Evolutionary conservation across 345 rosid species (phyloP).

Genomic region (Salix suchowensis): DNA sequence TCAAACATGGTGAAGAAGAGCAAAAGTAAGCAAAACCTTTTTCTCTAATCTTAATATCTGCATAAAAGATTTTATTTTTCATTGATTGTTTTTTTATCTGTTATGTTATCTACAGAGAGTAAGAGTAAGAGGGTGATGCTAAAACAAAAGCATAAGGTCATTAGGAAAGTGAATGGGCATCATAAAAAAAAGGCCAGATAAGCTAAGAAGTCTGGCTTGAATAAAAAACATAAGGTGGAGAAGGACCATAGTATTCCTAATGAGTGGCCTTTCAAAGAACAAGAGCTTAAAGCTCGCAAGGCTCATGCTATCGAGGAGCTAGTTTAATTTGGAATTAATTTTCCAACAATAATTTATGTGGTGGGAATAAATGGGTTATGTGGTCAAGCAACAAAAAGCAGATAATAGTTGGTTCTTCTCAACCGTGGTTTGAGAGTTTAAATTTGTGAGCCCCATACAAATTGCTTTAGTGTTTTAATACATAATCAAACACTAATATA

Average conservation of each 20-base stretch:
- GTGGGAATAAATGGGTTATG: too few species aligned
- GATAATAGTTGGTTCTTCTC: too few species aligned
- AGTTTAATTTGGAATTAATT: too few species aligned
- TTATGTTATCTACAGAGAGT: constrained; percentile 40
- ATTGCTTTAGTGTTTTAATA: too few species aligned
- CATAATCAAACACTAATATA: too few species aligned
- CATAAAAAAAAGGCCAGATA: constrained; percentile 95
- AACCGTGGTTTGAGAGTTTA: too few species aligned
- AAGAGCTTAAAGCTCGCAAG: constrained; percentile 85
- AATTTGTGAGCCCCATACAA: too few species aligned
- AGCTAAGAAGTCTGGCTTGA: constrained; percentile 69
- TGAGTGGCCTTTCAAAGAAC: constrained; percentile 97
- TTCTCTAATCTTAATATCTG: background rate
- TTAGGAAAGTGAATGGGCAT: constrained; percentile 87
- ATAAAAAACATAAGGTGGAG: constrained; percentile 60
- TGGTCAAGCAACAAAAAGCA: too few species aligned
- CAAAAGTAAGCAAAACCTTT: constrained; percentile 49
- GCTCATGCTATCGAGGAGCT: constrained; percentile 80
- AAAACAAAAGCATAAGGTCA: constrained; percentile 75
- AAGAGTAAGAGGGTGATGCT: constrained; percentile 86
- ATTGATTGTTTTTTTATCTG: background rate
- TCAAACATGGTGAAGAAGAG: constrained; percentile 69
- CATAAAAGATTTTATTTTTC: background rate
- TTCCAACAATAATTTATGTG: too few species aligned
- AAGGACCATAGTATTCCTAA: constrained; percentile 96